Evolutionary conservation across 2,329 filamentous ascomycete genomes (phyloP).

Genomic region (Ciborinia camelliae): DNA sequence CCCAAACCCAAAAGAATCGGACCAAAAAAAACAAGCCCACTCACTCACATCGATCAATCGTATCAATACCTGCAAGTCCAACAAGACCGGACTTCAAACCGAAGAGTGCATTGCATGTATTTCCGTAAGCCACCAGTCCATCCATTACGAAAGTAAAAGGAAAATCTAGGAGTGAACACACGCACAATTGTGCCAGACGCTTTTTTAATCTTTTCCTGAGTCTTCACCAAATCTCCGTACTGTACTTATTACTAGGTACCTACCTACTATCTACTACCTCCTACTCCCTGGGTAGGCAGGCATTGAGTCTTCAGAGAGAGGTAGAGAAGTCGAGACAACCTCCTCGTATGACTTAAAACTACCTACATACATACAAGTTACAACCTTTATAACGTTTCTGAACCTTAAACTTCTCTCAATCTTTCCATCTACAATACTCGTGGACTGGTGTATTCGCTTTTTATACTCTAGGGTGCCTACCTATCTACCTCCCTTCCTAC

Average conservation of each 20-base stretch:
- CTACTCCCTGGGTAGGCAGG: too few relatives aligned
- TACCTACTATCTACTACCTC: too few relatives aligned
- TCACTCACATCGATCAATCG: slow-evolving; percentile 2
- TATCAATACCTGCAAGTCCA: too few relatives aligned
- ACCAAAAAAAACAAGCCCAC: neutral
- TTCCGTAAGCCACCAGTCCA: neutral
- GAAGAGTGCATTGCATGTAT: neutral
- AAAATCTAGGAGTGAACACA: neutral
- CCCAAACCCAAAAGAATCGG: too few relatives aligned
- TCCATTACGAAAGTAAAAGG: neutral
- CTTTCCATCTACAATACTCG: neutral
- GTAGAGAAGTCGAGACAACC: neutral
- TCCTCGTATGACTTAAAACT: neutral
- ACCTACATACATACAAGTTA: too few relatives aligned
- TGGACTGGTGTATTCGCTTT: too few relatives aligned
- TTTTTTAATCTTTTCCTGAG: too few relatives aligned
- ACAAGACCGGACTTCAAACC: neutral
- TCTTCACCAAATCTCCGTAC: neutral
- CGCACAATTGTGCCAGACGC: too few relatives aligned
- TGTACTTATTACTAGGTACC: too few relatives aligned
- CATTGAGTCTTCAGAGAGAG: neutral
- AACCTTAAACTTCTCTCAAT: neutral
- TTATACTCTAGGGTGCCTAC: neutral
- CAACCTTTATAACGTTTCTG: too few relatives aligned
- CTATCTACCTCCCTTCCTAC: too few relatives aligned